Percentiles rank a stretch among this genome's conserved stretches.
Evolutionary conservation across 1,284 basidiomycete genomes (phyloP).

Genomic region (Trichosporon faecale): DNA sequence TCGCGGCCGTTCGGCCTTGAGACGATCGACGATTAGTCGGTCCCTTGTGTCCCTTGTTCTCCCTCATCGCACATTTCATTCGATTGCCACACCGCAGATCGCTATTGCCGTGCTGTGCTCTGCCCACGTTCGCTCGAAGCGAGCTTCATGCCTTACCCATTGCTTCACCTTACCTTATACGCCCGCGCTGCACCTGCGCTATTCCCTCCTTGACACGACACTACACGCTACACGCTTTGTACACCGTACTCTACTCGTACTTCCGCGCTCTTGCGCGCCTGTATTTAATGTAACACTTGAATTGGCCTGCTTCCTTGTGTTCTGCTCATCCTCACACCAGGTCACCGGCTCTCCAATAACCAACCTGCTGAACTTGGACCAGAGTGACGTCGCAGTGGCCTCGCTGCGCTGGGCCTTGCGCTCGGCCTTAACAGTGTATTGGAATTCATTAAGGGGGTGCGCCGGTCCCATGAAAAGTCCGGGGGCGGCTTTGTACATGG

Average conservation of each 20-base stretch:
- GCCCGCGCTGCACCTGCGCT: background rate
- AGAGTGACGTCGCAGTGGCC: no score
- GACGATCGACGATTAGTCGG: background rate
- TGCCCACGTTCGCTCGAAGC: no score
- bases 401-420: background rate
- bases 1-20: slow-evolving; percentile 11
- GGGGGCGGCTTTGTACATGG: background rate
- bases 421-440: background rate
- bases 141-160: no score
- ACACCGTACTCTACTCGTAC: background rate
- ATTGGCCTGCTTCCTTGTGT: background rate
- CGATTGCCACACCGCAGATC: no score
- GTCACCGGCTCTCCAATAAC: no score
- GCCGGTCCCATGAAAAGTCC: background rate
- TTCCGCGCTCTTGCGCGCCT: background rate
- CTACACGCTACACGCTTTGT: background rate
- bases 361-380: no score
- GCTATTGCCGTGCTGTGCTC: no score
- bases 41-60: background rate
- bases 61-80: background rate
- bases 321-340: no score
- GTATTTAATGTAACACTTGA: background rate
- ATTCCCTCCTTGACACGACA: background rate
- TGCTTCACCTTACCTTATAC: no score
- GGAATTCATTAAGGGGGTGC: background rate